Conservation (phyloP, 2,329 filamentous ascomycete species). For the Hymenotorrendiella dingleyae region DNA sequence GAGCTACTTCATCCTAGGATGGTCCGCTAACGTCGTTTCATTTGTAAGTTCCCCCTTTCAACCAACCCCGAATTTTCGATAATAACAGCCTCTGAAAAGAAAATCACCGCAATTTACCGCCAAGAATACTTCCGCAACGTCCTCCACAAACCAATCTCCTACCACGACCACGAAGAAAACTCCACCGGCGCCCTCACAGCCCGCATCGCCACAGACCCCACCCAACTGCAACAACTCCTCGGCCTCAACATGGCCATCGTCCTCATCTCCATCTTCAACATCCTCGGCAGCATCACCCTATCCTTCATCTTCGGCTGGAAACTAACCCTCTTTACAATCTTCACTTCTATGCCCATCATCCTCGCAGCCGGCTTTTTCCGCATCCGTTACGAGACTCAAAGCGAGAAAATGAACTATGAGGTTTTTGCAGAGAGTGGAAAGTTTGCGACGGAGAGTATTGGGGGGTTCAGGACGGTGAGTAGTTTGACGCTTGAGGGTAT, state of each 20-base stretch:
- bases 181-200: conserved; percentile 40
- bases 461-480: conserved; percentile 54
- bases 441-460: conserved; percentile 55
- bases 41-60: conserved; percentile 27
- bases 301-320: conserved; percentile 72
- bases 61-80: neutral
- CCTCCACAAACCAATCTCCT: conserved; percentile 35
- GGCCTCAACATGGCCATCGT: conserved; percentile 45
- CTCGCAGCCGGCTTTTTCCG: conserved; percentile 41
- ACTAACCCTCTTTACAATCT: conserved; percentile 59
- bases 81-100: conserved; percentile 8
- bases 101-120: conserved; percentile 31
- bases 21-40: conserved; percentile 33
- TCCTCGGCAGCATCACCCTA: conserved; percentile 58
- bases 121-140: conserved; percentile 39
- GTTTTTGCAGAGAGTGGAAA: conserved; percentile 54
- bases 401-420: conserved; percentile 48
- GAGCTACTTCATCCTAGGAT: conserved; percentile 24
- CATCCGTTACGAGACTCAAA: conserved; percentile 44
- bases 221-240: conserved; percentile 41
- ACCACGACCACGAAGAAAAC: conserved; percentile 38
- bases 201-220: conserved; percentile 40
- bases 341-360: conserved; percentile 46
- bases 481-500: conserved; percentile 53
- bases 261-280: conserved; percentile 56